Conservation (phyloP, 257 asterid species). For the Gentiana dahurica region DNA sequence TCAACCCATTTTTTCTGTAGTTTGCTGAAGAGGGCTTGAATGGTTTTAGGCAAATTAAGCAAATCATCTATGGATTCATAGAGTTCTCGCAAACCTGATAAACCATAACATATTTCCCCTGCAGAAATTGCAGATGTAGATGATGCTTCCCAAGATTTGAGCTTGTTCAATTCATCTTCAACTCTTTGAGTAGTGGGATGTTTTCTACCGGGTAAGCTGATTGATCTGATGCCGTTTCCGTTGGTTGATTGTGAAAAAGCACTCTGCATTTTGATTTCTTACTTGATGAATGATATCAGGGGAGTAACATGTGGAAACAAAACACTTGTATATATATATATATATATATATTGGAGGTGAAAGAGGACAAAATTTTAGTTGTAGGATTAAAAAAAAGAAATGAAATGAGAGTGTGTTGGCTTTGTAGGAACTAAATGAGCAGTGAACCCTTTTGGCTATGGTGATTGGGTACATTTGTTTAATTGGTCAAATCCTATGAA, state of each 20-base stretch:
- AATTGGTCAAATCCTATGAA: too few species aligned
- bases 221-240: conserved; percentile 18
- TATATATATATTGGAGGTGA: not conserved
- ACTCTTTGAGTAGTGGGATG: conserved; percentile 20
- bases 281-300: too few species aligned
- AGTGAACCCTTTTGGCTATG: too few species aligned
- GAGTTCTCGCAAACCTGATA: conserved; percentile 16
- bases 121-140: not conserved
- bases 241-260: conserved; percentile 14
- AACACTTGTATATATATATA: too few species aligned
- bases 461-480: too few species aligned
- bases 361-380: conserved; percentile 11
- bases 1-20: conserved; percentile 11
- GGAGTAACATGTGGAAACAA: not conserved
- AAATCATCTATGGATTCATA: conserved; percentile 18
- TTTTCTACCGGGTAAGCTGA: conserved; percentile 25
- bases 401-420: too few species aligned
- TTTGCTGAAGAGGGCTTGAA: conserved; percentile 14
- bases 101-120: conserved; percentile 8
- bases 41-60: conserved; percentile 18
- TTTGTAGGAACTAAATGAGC: too few species aligned
- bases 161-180: conserved; percentile 21
- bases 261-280: conserved; percentile 11
- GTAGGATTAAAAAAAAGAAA: not conserved
- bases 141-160: not conserved